These are phyloP conservation scores for Kuraishia hungarica DNA, from an alignment of 805 yeast genomes.

Conservation along the genomic window DNA sequence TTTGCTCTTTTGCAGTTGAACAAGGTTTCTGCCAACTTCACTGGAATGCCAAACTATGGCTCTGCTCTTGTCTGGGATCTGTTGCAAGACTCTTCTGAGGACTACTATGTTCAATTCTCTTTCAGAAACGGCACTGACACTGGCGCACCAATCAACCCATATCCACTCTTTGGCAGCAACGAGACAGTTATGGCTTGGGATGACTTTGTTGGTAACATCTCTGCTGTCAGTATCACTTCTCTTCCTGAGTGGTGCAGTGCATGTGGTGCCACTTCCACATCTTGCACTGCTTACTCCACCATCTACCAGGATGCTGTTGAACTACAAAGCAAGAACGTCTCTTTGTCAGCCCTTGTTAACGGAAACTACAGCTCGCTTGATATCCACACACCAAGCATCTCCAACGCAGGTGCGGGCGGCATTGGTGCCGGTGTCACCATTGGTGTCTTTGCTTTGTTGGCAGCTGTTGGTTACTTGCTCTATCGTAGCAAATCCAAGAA, in stretches of 20 bases:
- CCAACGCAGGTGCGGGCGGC: constrained; percentile 39
- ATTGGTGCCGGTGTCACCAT: constrained; percentile 41
- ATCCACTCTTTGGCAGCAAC: constrained; percentile 28
- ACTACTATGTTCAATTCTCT: constrained; percentile 32
- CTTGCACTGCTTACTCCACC: constrained; percentile 24
- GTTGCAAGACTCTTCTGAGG: constrained; percentile 16
- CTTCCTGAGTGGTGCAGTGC: constrained; percentile 29
- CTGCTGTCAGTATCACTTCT: constrained; percentile 17
- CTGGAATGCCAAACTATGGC: constrained; percentile 40
- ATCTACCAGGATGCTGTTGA: constrained; percentile 21
- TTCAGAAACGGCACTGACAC: constrained; percentile 36
- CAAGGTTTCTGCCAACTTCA: constrained; percentile 26
- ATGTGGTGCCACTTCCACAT: constrained; percentile 22
- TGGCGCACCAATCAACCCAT: constrained; percentile 21
- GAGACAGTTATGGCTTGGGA: constrained; percentile 25
- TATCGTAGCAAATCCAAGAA: constrained; percentile 7
- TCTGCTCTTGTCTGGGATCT: constrained; percentile 37
- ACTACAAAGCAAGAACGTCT: constrained; percentile 21
- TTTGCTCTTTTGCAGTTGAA: constrained; percentile 26
- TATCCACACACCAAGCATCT: constrained; percentile 13
- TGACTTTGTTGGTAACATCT: constrained; percentile 22
- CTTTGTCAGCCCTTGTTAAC: constrained; percentile 16
- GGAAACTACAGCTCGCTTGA: constrained; percentile 19
- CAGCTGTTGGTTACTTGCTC: constrained; percentile 17
- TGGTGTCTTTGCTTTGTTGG: constrained; percentile 28